phyloP scores from a whole-genome alignment of 2,329 filamentous ascomycete species.

The Fusarium pininemorale region DNA sequence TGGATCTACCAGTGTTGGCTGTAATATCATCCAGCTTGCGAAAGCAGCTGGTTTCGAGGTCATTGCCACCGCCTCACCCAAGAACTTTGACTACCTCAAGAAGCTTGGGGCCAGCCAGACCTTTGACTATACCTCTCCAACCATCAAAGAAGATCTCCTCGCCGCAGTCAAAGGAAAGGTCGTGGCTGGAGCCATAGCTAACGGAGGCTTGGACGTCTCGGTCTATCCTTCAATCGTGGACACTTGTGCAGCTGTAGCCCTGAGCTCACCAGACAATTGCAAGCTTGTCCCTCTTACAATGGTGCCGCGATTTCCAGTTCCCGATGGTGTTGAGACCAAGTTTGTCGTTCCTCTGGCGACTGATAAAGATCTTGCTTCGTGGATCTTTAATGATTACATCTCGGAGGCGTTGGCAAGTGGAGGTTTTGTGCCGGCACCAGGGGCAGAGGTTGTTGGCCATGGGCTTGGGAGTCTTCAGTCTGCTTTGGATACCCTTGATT shows the following conservation, averaged over 20 bases:
- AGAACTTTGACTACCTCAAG: constrained; percentile 14
- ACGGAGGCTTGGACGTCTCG: neutral
- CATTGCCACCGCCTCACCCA: constrained; percentile 4
- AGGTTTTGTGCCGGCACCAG: neutral
- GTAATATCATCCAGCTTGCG: constrained; percentile 7
- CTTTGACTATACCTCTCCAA: neutral
- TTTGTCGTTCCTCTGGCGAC: neutral
- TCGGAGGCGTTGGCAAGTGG: neutral
- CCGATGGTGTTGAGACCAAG: constrained; percentile 6
- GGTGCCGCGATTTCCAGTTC: neutral
- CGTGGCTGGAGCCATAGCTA: constrained; percentile 5
- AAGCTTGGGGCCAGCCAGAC: constrained; percentile 7
- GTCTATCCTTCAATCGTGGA: constrained; percentile 2
- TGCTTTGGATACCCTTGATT: neutral
- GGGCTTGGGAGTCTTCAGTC: neutral
- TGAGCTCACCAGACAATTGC: constrained; percentile 1
- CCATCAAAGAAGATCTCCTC: neutral
- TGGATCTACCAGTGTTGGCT: constrained; percentile 17
- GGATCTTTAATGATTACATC: constrained; percentile 2
- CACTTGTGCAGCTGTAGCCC: constrained; percentile 2
- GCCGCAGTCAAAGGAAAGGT: neutral
- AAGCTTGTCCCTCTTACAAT: constrained; percentile 7
- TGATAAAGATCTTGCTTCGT: neutral
- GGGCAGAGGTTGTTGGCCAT: neutral
- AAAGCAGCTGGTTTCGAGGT: constrained; percentile 15